Evolutionary conservation across 2,329 filamentous ascomycete genomes (phyloP).

Genomic region (Colletotrichum sidae): DNA sequence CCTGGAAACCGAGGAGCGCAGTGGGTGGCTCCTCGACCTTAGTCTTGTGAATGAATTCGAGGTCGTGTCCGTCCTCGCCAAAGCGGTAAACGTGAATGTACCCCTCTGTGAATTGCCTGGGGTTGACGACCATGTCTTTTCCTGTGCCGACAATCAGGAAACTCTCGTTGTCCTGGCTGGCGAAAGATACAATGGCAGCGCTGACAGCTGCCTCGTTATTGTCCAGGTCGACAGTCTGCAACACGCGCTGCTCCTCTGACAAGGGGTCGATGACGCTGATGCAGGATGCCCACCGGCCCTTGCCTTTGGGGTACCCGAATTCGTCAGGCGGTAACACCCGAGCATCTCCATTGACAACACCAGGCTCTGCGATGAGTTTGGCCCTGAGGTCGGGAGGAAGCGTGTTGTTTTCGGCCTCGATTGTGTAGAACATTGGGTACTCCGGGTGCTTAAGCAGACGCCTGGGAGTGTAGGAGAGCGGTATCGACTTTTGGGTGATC

Average conservation of each 20-base stretch:
- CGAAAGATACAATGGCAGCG: constrained; percentile 84
- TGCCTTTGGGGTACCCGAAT: constrained; percentile 88
- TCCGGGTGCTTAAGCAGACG: constrained; percentile 90
- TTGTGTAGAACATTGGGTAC: constrained; percentile 90
- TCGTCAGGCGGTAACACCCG: constrained; percentile 79
- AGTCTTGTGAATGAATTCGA: constrained; percentile 97
- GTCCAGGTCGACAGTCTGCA: constrained; percentile 83
- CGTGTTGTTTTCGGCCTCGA: constrained; percentile 93
- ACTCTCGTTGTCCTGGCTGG: constrained; percentile 86
- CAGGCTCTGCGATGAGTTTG: constrained; percentile 79
- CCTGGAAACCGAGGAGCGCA: constrained; percentile 93
- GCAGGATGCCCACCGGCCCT: constrained; percentile 93
- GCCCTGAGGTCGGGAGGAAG: constrained; percentile 81
- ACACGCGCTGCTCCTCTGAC: constrained; percentile 73
- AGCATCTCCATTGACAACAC: constrained; percentile 78
- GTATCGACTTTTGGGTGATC: constrained; percentile 86
- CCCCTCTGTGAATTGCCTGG: constrained; percentile 79
- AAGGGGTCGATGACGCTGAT: constrained; percentile 92
- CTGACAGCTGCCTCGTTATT: constrained; percentile 94
- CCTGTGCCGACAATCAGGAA: constrained; percentile 96
- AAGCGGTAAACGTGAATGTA: constrained; percentile 95
- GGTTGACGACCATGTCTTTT: constrained; percentile 86
- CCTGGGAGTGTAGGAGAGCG: constrained; percentile 90
- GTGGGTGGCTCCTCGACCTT: constrained; percentile 89
- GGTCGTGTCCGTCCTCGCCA: constrained; percentile 83